These are phyloP conservation scores for Peronospora belbahrii DNA, from an alignment of 352 stramenopile species.

Conservation along the genomic window DNA sequence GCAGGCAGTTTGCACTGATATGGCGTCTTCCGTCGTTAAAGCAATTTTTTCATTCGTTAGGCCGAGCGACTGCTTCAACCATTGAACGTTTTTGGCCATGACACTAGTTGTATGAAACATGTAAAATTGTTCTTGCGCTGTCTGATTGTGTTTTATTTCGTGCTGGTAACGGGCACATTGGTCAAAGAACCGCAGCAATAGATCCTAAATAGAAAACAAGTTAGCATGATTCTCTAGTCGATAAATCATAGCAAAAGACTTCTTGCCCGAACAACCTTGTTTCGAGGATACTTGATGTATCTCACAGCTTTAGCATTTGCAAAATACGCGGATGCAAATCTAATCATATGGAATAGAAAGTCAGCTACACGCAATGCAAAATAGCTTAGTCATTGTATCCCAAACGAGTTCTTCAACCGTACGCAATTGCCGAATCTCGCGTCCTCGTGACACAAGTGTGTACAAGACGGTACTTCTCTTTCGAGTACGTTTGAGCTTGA, in stretches of 20 bases:
- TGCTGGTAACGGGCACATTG: constrained; percentile 40
- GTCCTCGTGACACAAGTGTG: constrained; percentile 51
- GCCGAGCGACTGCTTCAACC: constrained; percentile 19
- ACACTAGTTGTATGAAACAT: constrained; percentile 26
- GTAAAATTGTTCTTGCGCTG: constrained; percentile 18
- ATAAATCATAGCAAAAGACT: neutral
- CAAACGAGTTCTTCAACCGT: constrained; percentile 7
- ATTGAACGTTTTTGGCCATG: constrained; percentile 8
- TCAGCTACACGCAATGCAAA: neutral
- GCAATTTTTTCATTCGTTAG: constrained; percentile 16
- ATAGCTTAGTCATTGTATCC: neutral
- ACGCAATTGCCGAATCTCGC: constrained; percentile 49
- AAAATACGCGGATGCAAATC: constrained; percentile 51
- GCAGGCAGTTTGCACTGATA: constrained; percentile 34
- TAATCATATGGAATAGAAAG: constrained; percentile 4
- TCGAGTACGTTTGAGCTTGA: constrained; percentile 22
- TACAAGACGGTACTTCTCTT: constrained; percentile 33
- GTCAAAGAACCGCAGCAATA: constrained; percentile 53
- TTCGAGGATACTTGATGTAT: constrained; percentile 34
- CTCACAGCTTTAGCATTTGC: constrained; percentile 33
- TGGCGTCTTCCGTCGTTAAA: constrained; percentile 27
- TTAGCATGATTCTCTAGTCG: neutral
- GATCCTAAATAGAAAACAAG: constrained; percentile 20
- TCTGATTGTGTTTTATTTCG: constrained; percentile 41
- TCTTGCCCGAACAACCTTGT: constrained; percentile 15